phyloP scores from a whole-genome alignment of 768 basidiomycete species.

The Rhodosporidiobolus sp. region DNA sequence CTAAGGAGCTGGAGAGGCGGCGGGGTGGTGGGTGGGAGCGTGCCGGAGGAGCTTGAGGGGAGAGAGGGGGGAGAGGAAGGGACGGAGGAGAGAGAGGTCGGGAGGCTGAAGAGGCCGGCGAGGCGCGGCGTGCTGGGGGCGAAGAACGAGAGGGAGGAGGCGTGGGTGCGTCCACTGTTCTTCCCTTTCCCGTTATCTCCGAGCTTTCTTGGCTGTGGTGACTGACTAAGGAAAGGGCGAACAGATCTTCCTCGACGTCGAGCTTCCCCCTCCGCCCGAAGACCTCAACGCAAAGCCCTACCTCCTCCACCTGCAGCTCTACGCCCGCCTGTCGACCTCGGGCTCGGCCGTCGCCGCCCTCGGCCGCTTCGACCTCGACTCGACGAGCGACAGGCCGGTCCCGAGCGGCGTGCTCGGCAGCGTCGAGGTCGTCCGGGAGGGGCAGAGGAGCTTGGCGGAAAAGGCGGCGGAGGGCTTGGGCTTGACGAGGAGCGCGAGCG shows the following conservation, averaged over 20 bases:
- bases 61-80: not conserved
- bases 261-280: not conserved
- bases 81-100: not conserved
- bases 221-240: too few species aligned
- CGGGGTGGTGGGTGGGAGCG: not conserved
- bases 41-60: not conserved
- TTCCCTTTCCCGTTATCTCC: not conserved
- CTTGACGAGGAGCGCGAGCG: not conserved
- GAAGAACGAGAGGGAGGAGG: not conserved
- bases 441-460: too few species aligned
- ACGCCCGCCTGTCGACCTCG: slow-evolving; percentile 11
- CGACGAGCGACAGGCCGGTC: not conserved
- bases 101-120: not conserved
- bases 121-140: not conserved
- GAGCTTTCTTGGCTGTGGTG: not conserved
- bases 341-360: not conserved
- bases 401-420: slow-evolving; percentile 1
- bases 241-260: slow-evolving; percentile 21
- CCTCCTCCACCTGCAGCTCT: slow-evolving; percentile 4
- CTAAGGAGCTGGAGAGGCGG: not conserved
- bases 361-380: slow-evolving; percentile 21
- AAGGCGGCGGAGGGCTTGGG: not conserved
- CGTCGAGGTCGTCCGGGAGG: slow-evolving; percentile 9
- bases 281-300: not conserved
- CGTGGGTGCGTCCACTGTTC: slow-evolving; percentile 9